Base-by-base conservation (phyloP, 768 basidiomycete genomes). In the Suillus lakei region DNA sequence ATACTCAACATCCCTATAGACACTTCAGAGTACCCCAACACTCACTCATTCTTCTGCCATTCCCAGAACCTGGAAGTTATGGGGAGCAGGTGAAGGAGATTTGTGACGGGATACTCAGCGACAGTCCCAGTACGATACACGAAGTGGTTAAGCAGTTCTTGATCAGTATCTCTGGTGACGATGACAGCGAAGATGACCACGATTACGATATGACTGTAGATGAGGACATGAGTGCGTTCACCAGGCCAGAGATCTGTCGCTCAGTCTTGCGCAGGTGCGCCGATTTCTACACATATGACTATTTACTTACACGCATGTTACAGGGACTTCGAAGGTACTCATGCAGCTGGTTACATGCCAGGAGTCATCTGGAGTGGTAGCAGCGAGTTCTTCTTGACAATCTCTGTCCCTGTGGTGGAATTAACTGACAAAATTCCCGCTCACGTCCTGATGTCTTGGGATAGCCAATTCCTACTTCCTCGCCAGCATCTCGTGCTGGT, bases 401-500 rank as follows among this genome's bases (percentile, higher is more conserved):
- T 89, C 8, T 88, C 88, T 2, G 64, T 87, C n/a, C 86, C 88
- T 13, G 81, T 85, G 46, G 77, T 88, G 64, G 76, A 69, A 12
- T 80, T 90, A 13, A 80, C 86, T 16, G 69, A 81, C 15, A 81
- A 79, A 59, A 86, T 91, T 28, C 83, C 89, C 13, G 82, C 88
- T 4, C 86, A 86, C 43, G 90, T 89, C 12, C 78, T 92, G 38
- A 85, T 90, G 75, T 90, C 90, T 28, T 92, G 91, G 91, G 91
- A 92, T 70, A 80, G 85, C 16, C 84, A 84, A 10, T 82, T 92
- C 6, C 80, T 91, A 26, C 80, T 85, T 5, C 81, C 82, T 36
- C 77, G 83, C 15, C 85, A 85, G 26, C 81, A 90, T 76, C 79
- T 92, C 55, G 86, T 85, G 6, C 82, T 92, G n/a, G 81, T 91